Base-by-base conservation (phyloP, 768 basidiomycete genomes). In the Lactarius pseudohatsudake region DNA sequence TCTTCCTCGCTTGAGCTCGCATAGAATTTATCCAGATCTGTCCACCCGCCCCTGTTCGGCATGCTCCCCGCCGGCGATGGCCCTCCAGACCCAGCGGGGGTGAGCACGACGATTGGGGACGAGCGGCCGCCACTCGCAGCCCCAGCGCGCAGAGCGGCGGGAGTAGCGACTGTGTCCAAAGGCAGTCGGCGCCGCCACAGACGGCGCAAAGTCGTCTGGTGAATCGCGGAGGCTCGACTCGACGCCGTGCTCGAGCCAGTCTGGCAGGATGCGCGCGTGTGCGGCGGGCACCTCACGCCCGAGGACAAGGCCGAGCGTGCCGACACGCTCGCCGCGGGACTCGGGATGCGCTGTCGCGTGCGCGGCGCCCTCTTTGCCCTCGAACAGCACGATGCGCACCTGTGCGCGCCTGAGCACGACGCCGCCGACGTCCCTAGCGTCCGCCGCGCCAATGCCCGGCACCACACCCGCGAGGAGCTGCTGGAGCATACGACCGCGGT, bases 161-260 rank as follows among this genome's bases (percentile, higher is more conserved):
- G 1, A 10, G 55, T 1, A 20, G 65, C 72, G 40, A 73, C 57
- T n/a, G 74, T 84, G 70, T n/a, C 80, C 81, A 54, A 84, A 76
- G 2, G 82, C 80, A 40, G 77, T 75, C 4, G 77, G 72, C 20
- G 72, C 76, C 47, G 77, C 77, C 22, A 75, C 73, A 9, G 53
- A 36, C 1, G 70, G 72, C n/a, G 72, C 72, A 1, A 70, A 70
- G 64, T 89, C 89, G 11, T 89, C 87, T 56, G 82, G 84, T 22
- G 78, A 80, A 67, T 94, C 89, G 65, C 96, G 84, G 64, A 98
- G 76, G 0, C 84, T 80, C 1, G 91, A 78, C 70, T 94, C 92
- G 4, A 92, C 92, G 0, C 94, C 94, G 62, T 85, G 81, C 75
- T 96, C 93, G 6, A 91, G 81, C 96, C 96, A 97, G 71, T 93